Conservation (phyloP, 108 stramenopile genomes). For the Skeletonema costatum region DNA sequence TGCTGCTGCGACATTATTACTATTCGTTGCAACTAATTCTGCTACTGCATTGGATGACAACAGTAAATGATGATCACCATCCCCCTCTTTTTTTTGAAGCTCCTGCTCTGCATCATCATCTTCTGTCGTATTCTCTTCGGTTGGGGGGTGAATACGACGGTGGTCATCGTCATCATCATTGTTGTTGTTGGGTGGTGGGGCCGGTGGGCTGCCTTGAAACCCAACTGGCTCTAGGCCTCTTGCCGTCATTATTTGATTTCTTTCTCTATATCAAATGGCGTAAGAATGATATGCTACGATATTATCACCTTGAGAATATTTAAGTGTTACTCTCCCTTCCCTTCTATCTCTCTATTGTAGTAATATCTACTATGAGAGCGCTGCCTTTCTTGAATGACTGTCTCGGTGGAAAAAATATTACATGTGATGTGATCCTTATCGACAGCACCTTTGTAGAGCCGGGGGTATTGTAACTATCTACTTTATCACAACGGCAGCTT, state of each 20-base stretch:
- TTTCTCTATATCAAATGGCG: no score
- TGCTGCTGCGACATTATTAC: not conserved
- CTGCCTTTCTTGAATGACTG: no score
- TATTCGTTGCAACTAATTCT: not conserved
- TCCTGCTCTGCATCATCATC: not conserved
- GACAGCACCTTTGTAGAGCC: no score
- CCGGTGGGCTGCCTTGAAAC: not conserved
- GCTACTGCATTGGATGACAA: not conserved
- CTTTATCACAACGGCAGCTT: no score
- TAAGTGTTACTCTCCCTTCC: no score
- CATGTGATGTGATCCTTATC: no score
- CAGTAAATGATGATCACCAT: not conserved
- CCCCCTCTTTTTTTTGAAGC: not conserved
- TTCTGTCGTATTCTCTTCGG: slow-evolving; percentile 3
- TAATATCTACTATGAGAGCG: no score
- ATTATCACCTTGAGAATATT: no score
- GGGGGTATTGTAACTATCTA: no score
- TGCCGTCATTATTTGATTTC: not conserved
- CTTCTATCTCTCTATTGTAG: no score
- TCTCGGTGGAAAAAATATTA: no score
- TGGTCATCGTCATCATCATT: not conserved
- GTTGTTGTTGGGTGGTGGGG: not conserved
- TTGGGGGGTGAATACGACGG: not conserved
- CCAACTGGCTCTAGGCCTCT: not conserved
- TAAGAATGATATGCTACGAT: no score